A percentile compares a stretch with the other conserved stretches of the same genome.
Evolutionary conservation across 305 asterid species (phyloP).

Genomic region (Solanum hybrid): DNA sequence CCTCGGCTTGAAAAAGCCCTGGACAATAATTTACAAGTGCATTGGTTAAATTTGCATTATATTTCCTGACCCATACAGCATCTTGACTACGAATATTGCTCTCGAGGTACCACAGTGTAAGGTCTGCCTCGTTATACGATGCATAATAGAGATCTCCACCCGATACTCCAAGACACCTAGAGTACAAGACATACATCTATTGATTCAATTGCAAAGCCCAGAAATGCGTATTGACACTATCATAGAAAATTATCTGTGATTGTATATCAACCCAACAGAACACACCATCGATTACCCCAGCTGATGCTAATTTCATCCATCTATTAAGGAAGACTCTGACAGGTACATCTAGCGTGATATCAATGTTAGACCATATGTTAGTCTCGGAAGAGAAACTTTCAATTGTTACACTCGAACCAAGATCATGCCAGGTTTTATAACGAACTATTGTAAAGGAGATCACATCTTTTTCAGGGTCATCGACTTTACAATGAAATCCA

Average conservation of each 20-base stretch:
- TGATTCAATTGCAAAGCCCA: background rate
- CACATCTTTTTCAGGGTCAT: background rate
- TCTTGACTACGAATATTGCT: background rate
- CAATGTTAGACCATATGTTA: background rate
- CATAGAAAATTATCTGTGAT: background rate
- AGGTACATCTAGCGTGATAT: background rate
- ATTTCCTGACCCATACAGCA: too few relatives aligned
- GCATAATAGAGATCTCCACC: background rate
- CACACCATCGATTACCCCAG: background rate
- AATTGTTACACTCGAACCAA: background rate
- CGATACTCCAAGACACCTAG: background rate
- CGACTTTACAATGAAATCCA: background rate
- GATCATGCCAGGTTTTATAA: background rate
- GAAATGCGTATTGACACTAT: background rate
- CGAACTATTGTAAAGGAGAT: background rate
- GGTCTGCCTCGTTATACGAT: background rate
- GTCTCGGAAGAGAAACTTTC: background rate
- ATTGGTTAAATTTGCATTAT: background rate
- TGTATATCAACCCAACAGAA: background rate
- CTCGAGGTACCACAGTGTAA: background rate
- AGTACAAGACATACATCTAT: background rate
- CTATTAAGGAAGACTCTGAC: background rate
- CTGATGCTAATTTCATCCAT: background rate
- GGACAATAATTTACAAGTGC: background rate
- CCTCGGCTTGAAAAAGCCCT: background rate